These are phyloP conservation scores for Lagerstroemia speciosa DNA, from an alignment of 345 rosid genomes.

Conservation along the genomic window DNA sequence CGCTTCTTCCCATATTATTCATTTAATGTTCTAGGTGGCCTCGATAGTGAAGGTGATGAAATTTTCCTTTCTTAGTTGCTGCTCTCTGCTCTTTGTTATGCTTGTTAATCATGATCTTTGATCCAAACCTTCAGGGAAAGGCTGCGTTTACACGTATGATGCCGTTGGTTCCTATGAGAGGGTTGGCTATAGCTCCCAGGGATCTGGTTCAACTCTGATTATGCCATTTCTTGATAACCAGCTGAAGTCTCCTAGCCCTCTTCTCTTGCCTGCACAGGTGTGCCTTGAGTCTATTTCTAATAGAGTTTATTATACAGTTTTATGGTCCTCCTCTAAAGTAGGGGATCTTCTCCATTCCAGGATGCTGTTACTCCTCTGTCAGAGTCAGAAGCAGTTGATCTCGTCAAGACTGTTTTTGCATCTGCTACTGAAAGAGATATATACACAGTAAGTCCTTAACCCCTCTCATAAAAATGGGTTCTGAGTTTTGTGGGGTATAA, in stretches of 20 bases:
- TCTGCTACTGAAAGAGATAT: conserved; percentile 98
- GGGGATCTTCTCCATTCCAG: conserved; percentile 25
- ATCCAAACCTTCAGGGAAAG: conserved; percentile 50
- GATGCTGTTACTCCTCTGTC: conserved; percentile 93
- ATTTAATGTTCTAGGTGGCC: conserved; percentile 91
- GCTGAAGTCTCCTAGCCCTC: conserved; percentile 95
- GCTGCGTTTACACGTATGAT: conserved; percentile 92
- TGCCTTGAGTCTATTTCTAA: conserved; percentile 11
- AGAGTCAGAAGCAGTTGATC: conserved; percentile 78
- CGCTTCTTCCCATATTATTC: conserved; percentile 96
- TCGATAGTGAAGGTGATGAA: conserved; percentile 78
- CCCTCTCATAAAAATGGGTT: neutral
- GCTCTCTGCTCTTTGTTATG: neutral
- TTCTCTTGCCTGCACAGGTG: conserved; percentile 59
- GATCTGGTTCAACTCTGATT: conserved; percentile 83
- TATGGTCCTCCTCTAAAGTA: neutral
- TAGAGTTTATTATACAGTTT: neutral
- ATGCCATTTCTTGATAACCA: conserved; percentile 98
- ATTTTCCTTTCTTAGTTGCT: neutral
- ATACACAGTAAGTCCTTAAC: conserved; percentile 59
- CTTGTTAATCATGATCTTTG: neutral
- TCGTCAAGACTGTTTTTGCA: conserved; percentile 84
- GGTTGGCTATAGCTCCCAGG: conserved; percentile 96
- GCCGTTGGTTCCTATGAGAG: conserved; percentile 98
- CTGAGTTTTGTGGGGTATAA: neutral